Conservation (phyloP, 306 rosid species). For the Argentina anserina region DNA sequence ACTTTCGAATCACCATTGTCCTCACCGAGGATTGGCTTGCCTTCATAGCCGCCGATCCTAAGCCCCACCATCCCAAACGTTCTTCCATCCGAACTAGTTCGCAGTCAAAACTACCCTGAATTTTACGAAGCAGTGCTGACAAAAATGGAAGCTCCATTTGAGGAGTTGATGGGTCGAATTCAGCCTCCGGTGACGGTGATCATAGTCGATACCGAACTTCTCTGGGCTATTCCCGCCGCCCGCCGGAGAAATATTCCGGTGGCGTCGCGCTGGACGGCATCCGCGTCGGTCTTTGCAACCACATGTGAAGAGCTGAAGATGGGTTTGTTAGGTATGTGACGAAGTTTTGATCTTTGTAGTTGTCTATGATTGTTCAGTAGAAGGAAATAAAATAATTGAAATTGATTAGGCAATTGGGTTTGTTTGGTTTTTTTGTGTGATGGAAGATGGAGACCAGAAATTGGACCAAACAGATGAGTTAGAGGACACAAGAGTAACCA, state of each 20-base stretch:
- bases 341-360: background rate
- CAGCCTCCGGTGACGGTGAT: slow-evolving; percentile 4
- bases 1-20: slow-evolving; percentile 21
- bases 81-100: slow-evolving; percentile 22
- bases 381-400: background rate
- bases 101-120: slow-evolving; percentile 7
- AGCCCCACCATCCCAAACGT: slow-evolving; percentile 25
- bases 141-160: slow-evolving; percentile 27
- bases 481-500: slow-evolving; percentile 25
- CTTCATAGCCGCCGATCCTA: slow-evolving; percentile 12
- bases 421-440: background rate
- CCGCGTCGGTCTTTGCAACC: slow-evolving; percentile 13
- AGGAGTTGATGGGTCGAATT: slow-evolving; percentile 5
- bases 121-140: slow-evolving; percentile 25
- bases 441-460: slow-evolving; percentile 24
- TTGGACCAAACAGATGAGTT: slow-evolving; percentile 25
- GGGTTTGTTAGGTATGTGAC: background rate
- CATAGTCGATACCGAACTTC: slow-evolving; percentile 19
- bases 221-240: slow-evolving; percentile 18
- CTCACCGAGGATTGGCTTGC: slow-evolving; percentile 32
- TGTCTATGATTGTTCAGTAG: background rate
- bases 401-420: background rate
- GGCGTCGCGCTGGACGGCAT: slow-evolving; percentile 14
- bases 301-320: background rate
- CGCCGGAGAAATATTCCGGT: slow-evolving; percentile 23